Conservation (phyloP, 257 asterid species). For the Penstemon eatonii region DNA sequence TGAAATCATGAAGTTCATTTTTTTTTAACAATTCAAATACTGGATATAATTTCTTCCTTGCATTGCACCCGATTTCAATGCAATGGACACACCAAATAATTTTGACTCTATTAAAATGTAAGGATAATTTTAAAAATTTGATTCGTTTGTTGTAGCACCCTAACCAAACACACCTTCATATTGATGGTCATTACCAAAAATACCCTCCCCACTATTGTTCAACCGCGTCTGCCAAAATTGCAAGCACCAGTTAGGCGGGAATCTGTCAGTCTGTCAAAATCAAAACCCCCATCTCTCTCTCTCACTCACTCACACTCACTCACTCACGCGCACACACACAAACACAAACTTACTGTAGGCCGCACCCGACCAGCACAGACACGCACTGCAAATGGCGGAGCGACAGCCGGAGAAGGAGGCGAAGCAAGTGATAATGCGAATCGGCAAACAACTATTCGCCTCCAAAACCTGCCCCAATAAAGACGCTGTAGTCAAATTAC, state of each 20-base stretch:
- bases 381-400: slow-evolving; percentile 52
- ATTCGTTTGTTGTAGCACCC: not conserved
- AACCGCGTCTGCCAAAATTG: slow-evolving; percentile 26
- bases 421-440: slow-evolving; percentile 33
- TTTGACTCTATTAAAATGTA: too few species aligned
- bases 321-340: not conserved
- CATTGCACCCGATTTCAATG: too few species aligned
- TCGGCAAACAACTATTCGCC: slow-evolving; percentile 53
- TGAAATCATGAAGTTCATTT: too few species aligned
- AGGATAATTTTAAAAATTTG: too few species aligned
- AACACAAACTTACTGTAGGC: not conserved
- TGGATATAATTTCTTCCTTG: too few species aligned
- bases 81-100: too few species aligned
- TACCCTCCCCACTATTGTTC: slow-evolving; percentile 1
- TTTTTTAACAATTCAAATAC: too few species aligned
- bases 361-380: not conserved
- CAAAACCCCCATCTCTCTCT: slow-evolving; percentile 6
- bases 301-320: slow-evolving; percentile 15
- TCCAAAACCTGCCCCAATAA: slow-evolving; percentile 59
- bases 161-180: slow-evolving; percentile 17
- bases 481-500: slow-evolving; percentile 54
- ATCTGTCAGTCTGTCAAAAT: slow-evolving; percentile 14
- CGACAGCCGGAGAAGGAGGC: slow-evolving; percentile 44
- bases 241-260: slow-evolving; percentile 46
- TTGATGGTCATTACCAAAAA: not conserved